Percentiles rank a stretch among this genome's conserved stretches.
Conservation (phyloP, 805 yeast species). For the Ogataea trehaloabstinens region DNA sequence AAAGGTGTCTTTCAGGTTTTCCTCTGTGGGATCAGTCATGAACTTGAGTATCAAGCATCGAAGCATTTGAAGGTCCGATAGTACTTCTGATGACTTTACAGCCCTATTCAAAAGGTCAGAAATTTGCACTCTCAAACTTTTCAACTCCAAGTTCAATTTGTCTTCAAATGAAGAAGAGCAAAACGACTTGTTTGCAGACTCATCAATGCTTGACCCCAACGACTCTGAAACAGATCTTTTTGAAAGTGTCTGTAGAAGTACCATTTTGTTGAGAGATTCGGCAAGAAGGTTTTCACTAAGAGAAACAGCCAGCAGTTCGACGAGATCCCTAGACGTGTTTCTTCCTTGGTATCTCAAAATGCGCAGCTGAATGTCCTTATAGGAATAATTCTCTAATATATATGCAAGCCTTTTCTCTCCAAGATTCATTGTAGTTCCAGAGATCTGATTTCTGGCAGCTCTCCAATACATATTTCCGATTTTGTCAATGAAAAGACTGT, state of each 20-base stretch:
- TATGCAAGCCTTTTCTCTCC: constrained; percentile 7
- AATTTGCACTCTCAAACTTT: constrained; percentile 12
- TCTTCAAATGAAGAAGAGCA: constrained; percentile 8
- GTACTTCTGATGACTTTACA: constrained; percentile 4
- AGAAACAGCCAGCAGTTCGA: constrained; percentile 10
- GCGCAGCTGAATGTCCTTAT: constrained; percentile 10
- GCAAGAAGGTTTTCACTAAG: constrained; percentile 13
- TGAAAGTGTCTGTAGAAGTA: constrained; percentile 14
- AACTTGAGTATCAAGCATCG: constrained; percentile 18
- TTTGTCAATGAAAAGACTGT: constrained; percentile 13
- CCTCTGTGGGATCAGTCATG: constrained; percentile 19
- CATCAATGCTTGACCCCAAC: background rate
- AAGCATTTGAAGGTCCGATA: constrained; percentile 9
- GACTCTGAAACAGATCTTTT: constrained; percentile 6
- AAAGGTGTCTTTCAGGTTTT: constrained; percentile 17
- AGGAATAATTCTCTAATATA: constrained; percentile 13
- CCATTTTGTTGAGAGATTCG: constrained; percentile 17
- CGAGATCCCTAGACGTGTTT: constrained; percentile 6
- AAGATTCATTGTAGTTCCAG: background rate
- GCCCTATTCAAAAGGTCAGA: constrained; percentile 11
- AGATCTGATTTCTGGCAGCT: constrained; percentile 5
- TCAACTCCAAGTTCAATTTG: constrained; percentile 12
- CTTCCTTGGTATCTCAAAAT: constrained; percentile 3
- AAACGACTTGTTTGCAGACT: background rate
- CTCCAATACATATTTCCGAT: constrained; percentile 22